Conservation (phyloP, 2,329 filamentous ascomycete genomes). For the Emericellopsis cladophorae region DNA sequence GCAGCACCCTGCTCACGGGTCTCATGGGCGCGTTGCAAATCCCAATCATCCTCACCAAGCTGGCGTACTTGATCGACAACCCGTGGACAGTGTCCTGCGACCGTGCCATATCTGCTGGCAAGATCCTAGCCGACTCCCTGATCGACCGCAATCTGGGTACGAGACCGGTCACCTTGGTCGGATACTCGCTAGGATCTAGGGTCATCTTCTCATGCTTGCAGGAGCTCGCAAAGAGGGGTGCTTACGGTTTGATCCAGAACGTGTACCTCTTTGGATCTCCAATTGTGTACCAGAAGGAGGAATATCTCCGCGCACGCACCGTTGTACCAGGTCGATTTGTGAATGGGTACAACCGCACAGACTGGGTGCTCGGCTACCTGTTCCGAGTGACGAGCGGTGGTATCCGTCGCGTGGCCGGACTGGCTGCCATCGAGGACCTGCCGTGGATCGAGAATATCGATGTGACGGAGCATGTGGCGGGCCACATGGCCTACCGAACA, state of each 20-base stretch:
- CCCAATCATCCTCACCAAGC: constrained; percentile 85
- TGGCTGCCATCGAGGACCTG: constrained; percentile 64
- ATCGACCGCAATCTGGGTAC: constrained; percentile 86
- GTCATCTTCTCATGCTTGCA: constrained; percentile 87
- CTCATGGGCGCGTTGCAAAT: constrained; percentile 89
- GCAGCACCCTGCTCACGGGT: constrained; percentile 74
- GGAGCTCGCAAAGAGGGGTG: constrained; percentile 75
- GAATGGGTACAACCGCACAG: constrained; percentile 86
- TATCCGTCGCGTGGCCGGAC: constrained; percentile 75
- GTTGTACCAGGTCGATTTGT: constrained; percentile 87
- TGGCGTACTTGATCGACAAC: constrained; percentile 94
- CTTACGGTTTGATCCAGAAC: constrained; percentile 81
- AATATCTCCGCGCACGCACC: constrained; percentile 69
- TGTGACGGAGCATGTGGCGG: constrained; percentile 71
- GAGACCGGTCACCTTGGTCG: constrained; percentile 82
- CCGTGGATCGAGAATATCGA: constrained; percentile 81
- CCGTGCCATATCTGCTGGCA: constrained; percentile 73
- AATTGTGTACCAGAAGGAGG: constrained; percentile 81
- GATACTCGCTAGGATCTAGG: constrained; percentile 83
- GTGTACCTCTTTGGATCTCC: constrained; percentile 92
- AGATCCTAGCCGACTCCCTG: constrained; percentile 88
- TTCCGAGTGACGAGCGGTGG: constrained; percentile 91
- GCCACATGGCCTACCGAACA: constrained; percentile 92
- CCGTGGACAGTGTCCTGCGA: constrained; percentile 96
- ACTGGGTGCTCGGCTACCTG: constrained; percentile 95